A percentile compares a stretch with the other conserved stretches of the same genome.
phyloP scores from a whole-genome alignment of 2,329 filamentous ascomycete species.

The Furcasterigmium furcatum region DNA sequence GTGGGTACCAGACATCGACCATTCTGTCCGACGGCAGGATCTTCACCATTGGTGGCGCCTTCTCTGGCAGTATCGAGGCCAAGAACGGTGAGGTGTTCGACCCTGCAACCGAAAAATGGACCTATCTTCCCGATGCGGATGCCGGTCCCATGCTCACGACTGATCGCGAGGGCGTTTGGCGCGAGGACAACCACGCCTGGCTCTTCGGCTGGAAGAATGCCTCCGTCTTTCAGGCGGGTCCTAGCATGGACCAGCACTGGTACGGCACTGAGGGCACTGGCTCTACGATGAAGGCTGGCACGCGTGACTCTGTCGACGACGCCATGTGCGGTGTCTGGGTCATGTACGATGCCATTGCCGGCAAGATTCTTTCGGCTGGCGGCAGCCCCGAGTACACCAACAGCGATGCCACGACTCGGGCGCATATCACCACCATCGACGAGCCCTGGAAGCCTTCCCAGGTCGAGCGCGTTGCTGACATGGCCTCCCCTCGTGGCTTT shows the following conservation, averaged over 20 bases:
- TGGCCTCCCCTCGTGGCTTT: slow-evolving; percentile 36
- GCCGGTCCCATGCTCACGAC: slow-evolving; percentile 49
- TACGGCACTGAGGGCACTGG: slow-evolving; percentile 43
- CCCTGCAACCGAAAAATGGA: slow-evolving; percentile 42
- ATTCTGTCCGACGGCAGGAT: slow-evolving; percentile 49
- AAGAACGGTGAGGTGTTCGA: slow-evolving; percentile 57
- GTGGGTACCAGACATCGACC: slow-evolving; percentile 50
- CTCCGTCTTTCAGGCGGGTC: slow-evolving; percentile 52
- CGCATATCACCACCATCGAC: slow-evolving; percentile 46
- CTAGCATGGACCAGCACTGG: slow-evolving; percentile 54
- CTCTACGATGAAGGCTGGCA: slow-evolving; percentile 34
- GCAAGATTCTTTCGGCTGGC: slow-evolving; percentile 52
- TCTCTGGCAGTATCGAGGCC: slow-evolving; percentile 39
- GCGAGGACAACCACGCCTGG: slow-evolving; percentile 28
- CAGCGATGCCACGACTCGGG: slow-evolving; percentile 35
- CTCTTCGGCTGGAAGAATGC: slow-evolving; percentile 40
- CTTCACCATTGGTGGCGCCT: slow-evolving; percentile 56
- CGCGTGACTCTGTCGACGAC: slow-evolving; percentile 30
- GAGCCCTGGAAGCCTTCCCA: slow-evolving; percentile 16
- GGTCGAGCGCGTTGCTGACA: slow-evolving; percentile 23
- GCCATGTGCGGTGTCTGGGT: slow-evolving; percentile 54
- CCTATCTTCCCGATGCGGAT: slow-evolving; percentile 32
- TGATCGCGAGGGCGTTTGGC: slow-evolving; percentile 46
- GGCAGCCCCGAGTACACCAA: slow-evolving; percentile 43
- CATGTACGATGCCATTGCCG: slow-evolving; percentile 57